A percentile compares a stretch with the other conserved stretches of the same genome.
These are phyloP conservation scores for Vitis hybrid DNA, from an alignment of 177 flowering plant genomes.

Conservation along the genomic window DNA sequence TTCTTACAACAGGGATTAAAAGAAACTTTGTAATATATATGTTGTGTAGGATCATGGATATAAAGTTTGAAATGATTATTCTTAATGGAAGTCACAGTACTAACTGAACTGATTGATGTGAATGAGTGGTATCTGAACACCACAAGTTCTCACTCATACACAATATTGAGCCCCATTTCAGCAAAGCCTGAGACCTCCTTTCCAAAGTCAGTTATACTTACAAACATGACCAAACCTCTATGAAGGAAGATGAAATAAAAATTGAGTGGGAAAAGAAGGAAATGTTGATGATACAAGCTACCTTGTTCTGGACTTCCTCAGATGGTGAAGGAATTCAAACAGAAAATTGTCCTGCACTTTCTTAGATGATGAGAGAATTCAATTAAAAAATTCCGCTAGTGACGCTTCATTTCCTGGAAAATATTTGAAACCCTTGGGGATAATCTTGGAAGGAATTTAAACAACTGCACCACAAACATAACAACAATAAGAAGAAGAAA, in stretches of 20 bases:
- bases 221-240: not conserved
- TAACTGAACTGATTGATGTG: no score
- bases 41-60: no score
- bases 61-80: no score
- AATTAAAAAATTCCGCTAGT: slow-evolving; percentile 29
- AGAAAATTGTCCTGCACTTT: not conserved
- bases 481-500: not conserved
- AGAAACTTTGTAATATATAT: no score
- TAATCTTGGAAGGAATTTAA: slow-evolving; percentile 78
- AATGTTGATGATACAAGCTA: not conserved
- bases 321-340: no score
- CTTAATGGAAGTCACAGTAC: no score
- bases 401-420: slow-evolving; percentile 83
- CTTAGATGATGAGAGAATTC: not conserved
- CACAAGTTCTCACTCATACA: not conserved
- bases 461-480: slow-evolving; percentile 50
- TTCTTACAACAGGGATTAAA: no score
- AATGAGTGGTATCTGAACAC: not conserved
- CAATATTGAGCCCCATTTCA: not conserved
- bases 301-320: no score
- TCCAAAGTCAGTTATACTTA: not conserved
- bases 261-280: not conserved
- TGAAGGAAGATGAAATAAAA: not conserved
- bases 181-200: not conserved
- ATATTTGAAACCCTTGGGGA: slow-evolving; percentile 82